Base-by-base conservation (phyloP, 257 asterid genomes). In the Leonotis leonurus region DNA sequence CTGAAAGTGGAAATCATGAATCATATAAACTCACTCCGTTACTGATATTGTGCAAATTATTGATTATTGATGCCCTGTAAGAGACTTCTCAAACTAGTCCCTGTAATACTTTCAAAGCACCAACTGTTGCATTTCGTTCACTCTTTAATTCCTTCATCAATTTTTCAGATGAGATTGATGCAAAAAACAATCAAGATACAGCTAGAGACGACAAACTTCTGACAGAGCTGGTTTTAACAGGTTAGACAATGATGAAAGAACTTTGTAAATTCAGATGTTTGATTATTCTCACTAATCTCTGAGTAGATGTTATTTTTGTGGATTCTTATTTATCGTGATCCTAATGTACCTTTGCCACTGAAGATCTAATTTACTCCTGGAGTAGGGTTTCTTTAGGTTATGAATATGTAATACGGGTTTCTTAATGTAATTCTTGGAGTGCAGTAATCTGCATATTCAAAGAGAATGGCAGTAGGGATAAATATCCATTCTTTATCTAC, bases 11-110 rank as follows among this genome's bases (percentile, higher is more conserved):
- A 53, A 46, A 60, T 52, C 41, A 24, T 48, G 56, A 69, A 32
- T 72, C 54, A 27, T n/a, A 46, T 32, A n/a, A 33, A 24, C 43
- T 62, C 59, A 21, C 36, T 55, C 58, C 69, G 40, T 63, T 60
- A 50, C 40, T 71, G 43, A 14, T 64, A 58, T n/a, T n/a, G 61
- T 57, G 20, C 64, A 68, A 48, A 67, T 64, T 65, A 51, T 45
- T 65, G 62, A 56, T 52, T n/a, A n/a, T n/a, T n/a, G n/a, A 57
- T 61, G 73, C 64, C 74, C 40, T 61, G 90, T 75, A 62, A 65
- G 80, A n/a, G 45, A 61, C 49, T 33, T 66, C 60, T 57, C 74
- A 26, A 67, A 58, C 58, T 41, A 60, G 56, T 75, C 58, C 54
- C 7, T 58, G 37, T 46, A 29, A 27, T 48, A 36, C 44, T 64